Percentiles rank a stretch among this genome's conserved stretches.
These are phyloP conservation scores for Phytophthora sp. DNA, from an alignment of 352 stramenopile genomes.

Conservation along the genomic window DNA sequence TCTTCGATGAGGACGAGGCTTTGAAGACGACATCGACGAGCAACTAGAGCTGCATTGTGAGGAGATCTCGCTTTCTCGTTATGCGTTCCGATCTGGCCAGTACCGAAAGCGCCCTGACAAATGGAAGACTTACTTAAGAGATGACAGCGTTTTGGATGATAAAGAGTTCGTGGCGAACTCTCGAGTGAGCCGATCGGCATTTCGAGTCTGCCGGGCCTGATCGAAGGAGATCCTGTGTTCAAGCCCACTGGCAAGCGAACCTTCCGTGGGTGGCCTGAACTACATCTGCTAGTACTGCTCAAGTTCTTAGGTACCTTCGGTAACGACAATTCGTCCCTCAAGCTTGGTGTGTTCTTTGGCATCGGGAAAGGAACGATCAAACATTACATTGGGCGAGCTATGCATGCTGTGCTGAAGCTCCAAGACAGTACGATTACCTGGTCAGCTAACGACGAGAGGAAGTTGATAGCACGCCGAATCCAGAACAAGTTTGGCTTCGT, in stretches of 20 bases:
- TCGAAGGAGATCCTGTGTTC: not conserved
- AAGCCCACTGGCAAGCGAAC: no score
- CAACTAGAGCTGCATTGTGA: not conserved
- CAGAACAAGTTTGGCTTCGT: not conserved
- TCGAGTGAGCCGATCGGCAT: not conserved
- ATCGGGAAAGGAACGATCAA: no score
- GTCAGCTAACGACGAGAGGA: not conserved
- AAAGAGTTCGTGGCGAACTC: not conserved
- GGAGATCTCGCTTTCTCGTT: not conserved
- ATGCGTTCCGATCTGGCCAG: no score
- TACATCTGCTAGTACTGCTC: no score
- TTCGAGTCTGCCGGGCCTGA: not conserved
- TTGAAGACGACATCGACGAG: not conserved
- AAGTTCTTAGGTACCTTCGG: no score
- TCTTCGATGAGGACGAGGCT: not conserved
- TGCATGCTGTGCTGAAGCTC: no score
- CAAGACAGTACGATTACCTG: not conserved
- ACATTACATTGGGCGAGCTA: no score
- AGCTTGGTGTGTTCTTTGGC: no score
- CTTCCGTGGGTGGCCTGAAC: no score
- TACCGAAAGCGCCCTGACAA: no score
- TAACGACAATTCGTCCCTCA: no score
- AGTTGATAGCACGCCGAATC: not conserved
- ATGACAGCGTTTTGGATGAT: not conserved
- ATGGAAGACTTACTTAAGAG: not conserved